phyloP scores from a whole-genome alignment of 106 monocot genomes.

The Alisma plantagoaquatica region DNA sequence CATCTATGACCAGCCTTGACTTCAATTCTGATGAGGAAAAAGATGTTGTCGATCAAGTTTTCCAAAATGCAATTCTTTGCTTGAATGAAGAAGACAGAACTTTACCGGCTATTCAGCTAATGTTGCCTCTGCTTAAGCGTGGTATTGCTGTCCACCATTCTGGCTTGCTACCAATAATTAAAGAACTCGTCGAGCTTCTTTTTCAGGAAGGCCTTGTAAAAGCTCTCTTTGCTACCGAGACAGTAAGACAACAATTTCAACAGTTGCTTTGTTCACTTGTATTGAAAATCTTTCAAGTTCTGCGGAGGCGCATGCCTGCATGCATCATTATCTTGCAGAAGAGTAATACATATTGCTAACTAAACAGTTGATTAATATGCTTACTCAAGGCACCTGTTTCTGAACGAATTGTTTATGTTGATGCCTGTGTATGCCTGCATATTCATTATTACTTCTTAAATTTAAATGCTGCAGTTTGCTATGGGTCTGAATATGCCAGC shows the following conservation, averaged over 20 bases:
- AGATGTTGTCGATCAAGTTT: slow-evolving; percentile 78
- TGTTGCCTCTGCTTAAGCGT: slow-evolving; percentile 94
- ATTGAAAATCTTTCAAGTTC: too few relatives aligned
- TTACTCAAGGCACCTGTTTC: too few relatives aligned
- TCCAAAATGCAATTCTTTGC: slow-evolving; percentile 69
- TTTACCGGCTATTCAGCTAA: slow-evolving; percentile 88
- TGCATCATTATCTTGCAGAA: too few relatives aligned
- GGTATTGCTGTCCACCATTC: slow-evolving; percentile 99
- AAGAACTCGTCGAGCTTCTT: slow-evolving; percentile 96
- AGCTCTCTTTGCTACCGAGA: slow-evolving; percentile 99
- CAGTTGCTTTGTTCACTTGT: too few relatives aligned
- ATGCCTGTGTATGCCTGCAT: too few relatives aligned
- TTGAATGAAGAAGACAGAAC: slow-evolving; percentile 87
- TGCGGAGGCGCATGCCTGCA: too few relatives aligned
- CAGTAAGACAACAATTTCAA: too few relatives aligned
- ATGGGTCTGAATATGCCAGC: slow-evolving; percentile 99
- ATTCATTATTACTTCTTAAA: not conserved
- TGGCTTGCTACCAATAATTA: slow-evolving; percentile 92
- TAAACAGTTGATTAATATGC: too few relatives aligned
- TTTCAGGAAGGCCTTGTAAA: slow-evolving; percentile 99
- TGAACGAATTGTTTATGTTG: too few relatives aligned
- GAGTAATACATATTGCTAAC: too few relatives aligned
- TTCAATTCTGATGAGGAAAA: slow-evolving; percentile 87
- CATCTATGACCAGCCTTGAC: slow-evolving; percentile 99
- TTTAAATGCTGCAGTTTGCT: slow-evolving; percentile 57